These are phyloP conservation scores for Paramecium caudatum DNA, from an alignment of 73 alveolate species.

Conservation along the genomic window DNA sequence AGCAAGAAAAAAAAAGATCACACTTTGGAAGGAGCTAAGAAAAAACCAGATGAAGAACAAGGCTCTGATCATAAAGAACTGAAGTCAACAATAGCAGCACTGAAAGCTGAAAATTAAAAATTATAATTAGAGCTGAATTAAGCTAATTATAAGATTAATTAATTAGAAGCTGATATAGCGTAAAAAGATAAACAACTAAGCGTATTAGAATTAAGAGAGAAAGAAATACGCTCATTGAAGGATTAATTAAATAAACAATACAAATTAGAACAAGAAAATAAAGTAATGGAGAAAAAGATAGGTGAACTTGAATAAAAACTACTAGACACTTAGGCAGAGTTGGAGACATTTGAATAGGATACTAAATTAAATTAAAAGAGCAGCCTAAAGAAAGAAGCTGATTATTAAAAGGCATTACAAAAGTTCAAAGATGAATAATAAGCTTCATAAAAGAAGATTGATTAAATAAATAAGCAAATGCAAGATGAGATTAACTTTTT, in stretches of 20 bases:
- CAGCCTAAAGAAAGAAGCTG: constrained; percentile 3
- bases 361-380: background rate
- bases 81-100: background rate
- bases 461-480: constrained; percentile 1
- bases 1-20: background rate
- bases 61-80: background rate
- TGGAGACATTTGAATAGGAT: background rate
- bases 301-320: constrained; percentile 13
- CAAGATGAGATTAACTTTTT: background rate
- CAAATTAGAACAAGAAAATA: constrained; percentile 11
- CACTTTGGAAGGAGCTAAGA: background rate
- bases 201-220: background rate
- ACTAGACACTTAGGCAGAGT: background rate
- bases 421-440: constrained; percentile 23
- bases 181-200: background rate
- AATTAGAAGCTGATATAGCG: background rate
- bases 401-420: background rate
- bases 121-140: background rate
- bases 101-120: background rate
- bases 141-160: background rate
- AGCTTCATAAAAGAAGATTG: background rate
- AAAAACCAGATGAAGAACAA: background rate
- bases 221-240: background rate
- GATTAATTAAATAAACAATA: background rate
- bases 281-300: background rate